A percentile compares a stretch with the other conserved stretches of the same genome.
Evolutionary conservation across 768 basidiomycete genomes (phyloP).

Genomic region (Trametes sanguinea): DNA sequence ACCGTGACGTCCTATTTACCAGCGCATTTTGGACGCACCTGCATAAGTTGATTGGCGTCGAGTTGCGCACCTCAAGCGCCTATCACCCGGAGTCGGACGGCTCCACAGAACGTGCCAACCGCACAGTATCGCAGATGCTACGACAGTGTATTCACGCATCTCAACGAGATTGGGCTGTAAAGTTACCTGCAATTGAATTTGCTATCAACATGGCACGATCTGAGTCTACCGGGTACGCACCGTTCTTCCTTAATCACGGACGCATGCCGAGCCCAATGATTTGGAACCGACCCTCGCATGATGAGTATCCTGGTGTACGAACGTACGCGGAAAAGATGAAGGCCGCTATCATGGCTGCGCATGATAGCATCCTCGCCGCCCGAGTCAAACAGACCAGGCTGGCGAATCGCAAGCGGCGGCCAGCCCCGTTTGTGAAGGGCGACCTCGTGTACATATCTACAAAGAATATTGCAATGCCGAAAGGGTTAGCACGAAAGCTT

Average conservation of each 20-base stretch:
- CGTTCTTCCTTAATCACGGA: conserved; percentile 32
- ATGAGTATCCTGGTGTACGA: conserved; percentile 29
- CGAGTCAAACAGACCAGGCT: conserved; percentile 34
- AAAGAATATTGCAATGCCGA: conserved; percentile 38
- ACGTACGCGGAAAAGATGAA: conserved; percentile 30
- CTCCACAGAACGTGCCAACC: conserved; percentile 25
- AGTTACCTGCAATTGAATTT: conserved; percentile 39
- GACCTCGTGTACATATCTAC: conserved; percentile 42
- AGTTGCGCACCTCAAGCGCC: too few relatives aligned
- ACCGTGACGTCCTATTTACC: too few relatives aligned
- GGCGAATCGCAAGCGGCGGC: conserved; percentile 30
- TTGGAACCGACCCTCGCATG: conserved; percentile 25
- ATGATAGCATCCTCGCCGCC: conserved; percentile 41
- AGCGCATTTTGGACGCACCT: too few relatives aligned
- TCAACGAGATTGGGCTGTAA: conserved; percentile 34
- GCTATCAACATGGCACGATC: conserved; percentile 38
- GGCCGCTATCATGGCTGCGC: conserved; percentile 33
- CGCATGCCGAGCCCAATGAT: conserved; percentile 29
- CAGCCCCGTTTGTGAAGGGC: conserved; percentile 26
- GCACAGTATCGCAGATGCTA: conserved; percentile 25
- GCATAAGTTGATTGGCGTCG: too few relatives aligned
- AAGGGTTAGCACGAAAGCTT: conserved; percentile 37
- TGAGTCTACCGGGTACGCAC: conserved; percentile 39
- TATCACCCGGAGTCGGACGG: conserved; percentile 38
- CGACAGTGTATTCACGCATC: conserved; percentile 2